Base-by-base conservation (phyloP, 2,329 filamentous ascomycete genomes). In the Aspergillus sp. region DNA sequence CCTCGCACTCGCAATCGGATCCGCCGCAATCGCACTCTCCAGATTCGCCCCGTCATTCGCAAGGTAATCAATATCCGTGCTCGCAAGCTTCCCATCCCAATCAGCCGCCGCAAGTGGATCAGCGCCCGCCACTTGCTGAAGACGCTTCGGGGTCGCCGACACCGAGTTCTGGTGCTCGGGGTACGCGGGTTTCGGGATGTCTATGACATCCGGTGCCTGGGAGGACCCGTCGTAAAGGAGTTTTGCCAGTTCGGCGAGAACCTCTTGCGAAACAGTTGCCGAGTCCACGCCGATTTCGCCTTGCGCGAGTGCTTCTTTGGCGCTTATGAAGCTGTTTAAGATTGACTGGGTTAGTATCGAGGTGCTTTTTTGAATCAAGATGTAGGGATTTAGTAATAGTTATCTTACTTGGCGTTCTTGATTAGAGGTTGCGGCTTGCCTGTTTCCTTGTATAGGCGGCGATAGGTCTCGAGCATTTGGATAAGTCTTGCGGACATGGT, bases 381-480 rank as follows among this genome's bases (percentile, higher is more conserved):
- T 39, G 8, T 9, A 15, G 24, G 39, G 11, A n/a, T 15, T 19
- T 15, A 39, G 20, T 27, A 19, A 17, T 8, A 15, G 9, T 2
- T 9, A 8, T 30, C 27, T 30, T 51, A 51, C 51, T 47, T 54
- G 5, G 51, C 51, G n/a, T 46, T 46, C 20, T 55, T 55, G 37
- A 55, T 41, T 3, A 48, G 37, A 27, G 80, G 80, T 66, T 82
- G 79, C 51, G 77, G 73, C 57, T 75, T 74, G n/a, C 79, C 79
- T 0, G 79, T 82, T 61, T 79, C 74, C 50, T 73, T 74, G 58
- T 78, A 79, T 19, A 81, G 71, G 3, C 70, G 71, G 57, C 72
- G 75, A 68, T 81, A 82, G 0, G 73, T 78, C 58, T 81, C 76
- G 15, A 80, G 67, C 44, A 82, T 82, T 61, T 81, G 79, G 19